Base-by-base conservation (phyloP, 2,329 filamentous ascomycete genomes). In the Colletotrichum sp. region DNA sequence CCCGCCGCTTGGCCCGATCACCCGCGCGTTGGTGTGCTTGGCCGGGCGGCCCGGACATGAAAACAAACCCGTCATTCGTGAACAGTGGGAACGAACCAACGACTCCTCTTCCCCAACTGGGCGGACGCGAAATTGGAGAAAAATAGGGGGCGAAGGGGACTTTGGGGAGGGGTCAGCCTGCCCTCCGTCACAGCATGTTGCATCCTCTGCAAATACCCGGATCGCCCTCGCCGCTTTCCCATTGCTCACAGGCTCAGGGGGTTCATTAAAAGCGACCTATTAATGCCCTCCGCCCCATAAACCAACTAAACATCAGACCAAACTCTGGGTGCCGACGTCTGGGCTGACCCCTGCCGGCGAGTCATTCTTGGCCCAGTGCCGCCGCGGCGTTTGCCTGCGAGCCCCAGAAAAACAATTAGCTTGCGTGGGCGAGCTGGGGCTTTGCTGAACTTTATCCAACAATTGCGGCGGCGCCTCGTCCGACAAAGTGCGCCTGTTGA, bases 371-470 rank as follows among this genome's bases (percentile, higher is more conserved):
- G 32, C 26, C 57, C 55, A 52, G 2, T 26, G 68, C 68, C 59
- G 59, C 68, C 57, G 18, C 52, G 59, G 39, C 18, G 65, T 69
- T 69, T 55, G 57, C 10, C 59, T 39, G 39, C 21, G 18, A 59
- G 59, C 32, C 70, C 64, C 65, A 34, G 34, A 76, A 63, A 73
- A 69, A 36, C 74, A 76, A 74, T 76, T 55, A 65, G 64, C 72
- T 44, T 74, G 74, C 70, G 72, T 73, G 64, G 74, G 39, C 57
- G 65, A 73, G 70, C 39, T 39, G 64, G 74, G 74, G 74, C 74
- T 76, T 52, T 76, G 74, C 44, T 76, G 59, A 76, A 76, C 74
- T 65, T 30, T 76, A 66, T 76, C 60, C 28, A 52, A 36, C 34
- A 64, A 65, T 69, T 55, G 71, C 18, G n/a, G 55, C n/a, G 44